Evolutionary conservation across 2,329 filamentous ascomycete species (phyloP).

Genomic region (Alternaria novae-zelandiae): DNA sequence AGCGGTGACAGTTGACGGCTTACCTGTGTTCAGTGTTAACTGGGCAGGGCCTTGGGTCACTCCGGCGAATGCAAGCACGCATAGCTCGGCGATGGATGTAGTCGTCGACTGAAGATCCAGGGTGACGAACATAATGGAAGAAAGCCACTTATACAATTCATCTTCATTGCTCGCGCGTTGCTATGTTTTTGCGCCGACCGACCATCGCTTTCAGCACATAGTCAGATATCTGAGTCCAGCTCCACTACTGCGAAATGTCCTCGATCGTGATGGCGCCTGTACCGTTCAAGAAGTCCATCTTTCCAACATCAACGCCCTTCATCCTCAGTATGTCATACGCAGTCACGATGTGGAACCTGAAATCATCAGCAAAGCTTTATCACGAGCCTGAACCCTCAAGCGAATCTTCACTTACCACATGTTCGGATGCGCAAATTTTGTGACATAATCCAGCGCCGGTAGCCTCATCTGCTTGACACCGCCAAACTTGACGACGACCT

Average conservation of each 20-base stretch:
- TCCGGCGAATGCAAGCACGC: conserved; percentile 63
- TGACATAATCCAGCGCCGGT: conserved; percentile 55
- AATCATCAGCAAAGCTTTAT: not conserved
- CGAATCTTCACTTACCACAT: conserved; percentile 50
- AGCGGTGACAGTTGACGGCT: conserved; percentile 45
- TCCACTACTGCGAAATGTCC: not conserved
- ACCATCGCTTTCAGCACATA: not conserved
- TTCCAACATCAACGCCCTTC: conserved; percentile 68
- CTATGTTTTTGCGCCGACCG: fast-evolving
- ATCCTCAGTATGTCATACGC: conserved; percentile 67
- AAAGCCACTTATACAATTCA: not conserved
- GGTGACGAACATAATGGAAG: not conserved
- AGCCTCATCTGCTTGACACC: conserved; percentile 48
- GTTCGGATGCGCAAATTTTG: conserved; percentile 62
- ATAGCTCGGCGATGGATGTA: conserved; percentile 70
- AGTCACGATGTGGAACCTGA: conserved; percentile 65
- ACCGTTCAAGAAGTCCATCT: conserved; percentile 61
- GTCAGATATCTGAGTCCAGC: not conserved
- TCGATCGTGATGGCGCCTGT: conserved; percentile 3
- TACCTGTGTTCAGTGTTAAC: conserved; percentile 60
- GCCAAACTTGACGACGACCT: conserved; percentile 46
- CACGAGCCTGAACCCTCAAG: not conserved
- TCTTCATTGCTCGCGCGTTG: not conserved
- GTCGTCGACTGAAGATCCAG: not conserved
- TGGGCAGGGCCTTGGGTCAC: conserved; percentile 67